Base-by-base conservation (phyloP, 1,284 basidiomycete species). In the Malassezia vespertilionis region DNA sequence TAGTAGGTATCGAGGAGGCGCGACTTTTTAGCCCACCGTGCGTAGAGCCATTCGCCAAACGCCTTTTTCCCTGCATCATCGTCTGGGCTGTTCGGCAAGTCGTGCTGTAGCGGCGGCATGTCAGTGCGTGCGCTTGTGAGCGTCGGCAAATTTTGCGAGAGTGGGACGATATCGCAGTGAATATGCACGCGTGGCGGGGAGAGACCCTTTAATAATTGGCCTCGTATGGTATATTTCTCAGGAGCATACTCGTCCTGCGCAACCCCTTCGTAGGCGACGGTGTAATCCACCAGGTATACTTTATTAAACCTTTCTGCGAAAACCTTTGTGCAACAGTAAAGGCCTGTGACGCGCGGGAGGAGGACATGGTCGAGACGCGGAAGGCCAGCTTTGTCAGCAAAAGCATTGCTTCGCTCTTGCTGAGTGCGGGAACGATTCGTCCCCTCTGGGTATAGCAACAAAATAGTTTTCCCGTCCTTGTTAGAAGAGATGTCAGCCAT, bases 401-500 rank as follows among this genome's bases (percentile, higher is more conserved):
- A 42, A 1, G 11, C 0, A 7, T 14, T 28, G 15, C 30, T 33
- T 11, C 17, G 24, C 14, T 12, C 23, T n/a, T 20, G 5, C 7
- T n/a, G 33, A 3, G 24, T 43, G 7, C 23, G 7, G 12, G 22
- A 26, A 12, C 33, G 17, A 18, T 43, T 35, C 1, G 41, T 43
- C 9, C 41, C 41, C 17, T 43, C 41, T 7, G 41, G 41, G 27
- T 30, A 43, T 2, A 43, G 12, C 4, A 34, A 11, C 20, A 43
- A 20, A 4, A 24, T 23, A 33, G 35, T 9, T 27, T 43, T 31
- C 2, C 15, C n/a, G 32, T 14, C 4, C 28, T 22, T 9, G 39
- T 40, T 30, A 32, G 9, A 10, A 40, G 20, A 3, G 37, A 24
- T 39, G 3, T n/a, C 22, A 14, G 15, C 14, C 39, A 40, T 21